Evolutionary conservation across 768 basidiomycete genomes (phyloP), one percentile per base, ranked within the genome.

Genomic region (Cystofilobasidium capitatum): DNA sequence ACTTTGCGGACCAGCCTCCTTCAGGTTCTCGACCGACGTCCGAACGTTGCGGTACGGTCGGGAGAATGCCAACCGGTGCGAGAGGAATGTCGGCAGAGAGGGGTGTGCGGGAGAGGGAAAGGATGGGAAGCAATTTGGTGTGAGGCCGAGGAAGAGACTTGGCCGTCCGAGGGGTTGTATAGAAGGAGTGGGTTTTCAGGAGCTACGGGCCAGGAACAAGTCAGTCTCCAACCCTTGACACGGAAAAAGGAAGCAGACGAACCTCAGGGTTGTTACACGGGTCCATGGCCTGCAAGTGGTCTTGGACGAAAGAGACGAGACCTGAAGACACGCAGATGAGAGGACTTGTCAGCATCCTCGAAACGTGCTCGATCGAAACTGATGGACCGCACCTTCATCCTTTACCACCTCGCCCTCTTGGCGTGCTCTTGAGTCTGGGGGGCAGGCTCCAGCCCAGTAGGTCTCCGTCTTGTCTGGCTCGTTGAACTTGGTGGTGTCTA

Each of bases 71-170:
- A 29, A 76, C 75, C 0, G 77, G 77, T 2, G 77, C 76, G 33
- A 78, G 72, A 1, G 77, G 76, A 45, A 78, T 77, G 66, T 78
- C 77, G 0, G 75, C 74, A 60, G 77, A 75, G 35, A 77, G 68
- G 49, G 71, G 69, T 10, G 76, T 76, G 36, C 75, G 74, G 29
- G 76, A 77, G 12, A 75, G 76, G 10, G 75, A 75, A 5, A 78
- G 68, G 65, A 78, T 75, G 10, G 77, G 77, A 35, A 74, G 74
- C 3, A 77, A 70, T 51, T 75, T 73, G 39, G 76, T 76, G 64
- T 78, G 77, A 2, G 77, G 76, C 54, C 74, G 75, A 13, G 77
- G 77, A 59, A 75, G 74, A 3, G 74, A 73, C 14, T 74, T 69
- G n/a, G 65, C 69, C 42, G 72, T 73, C 58, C 75, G 73, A 22